A percentile compares a stretch with the other conserved stretches of the same genome.
These are phyloP conservation scores for Madurella mycetomatis DNA, from an alignment of 2,329 filamentous ascomycete genomes.

Conservation along the genomic window DNA sequence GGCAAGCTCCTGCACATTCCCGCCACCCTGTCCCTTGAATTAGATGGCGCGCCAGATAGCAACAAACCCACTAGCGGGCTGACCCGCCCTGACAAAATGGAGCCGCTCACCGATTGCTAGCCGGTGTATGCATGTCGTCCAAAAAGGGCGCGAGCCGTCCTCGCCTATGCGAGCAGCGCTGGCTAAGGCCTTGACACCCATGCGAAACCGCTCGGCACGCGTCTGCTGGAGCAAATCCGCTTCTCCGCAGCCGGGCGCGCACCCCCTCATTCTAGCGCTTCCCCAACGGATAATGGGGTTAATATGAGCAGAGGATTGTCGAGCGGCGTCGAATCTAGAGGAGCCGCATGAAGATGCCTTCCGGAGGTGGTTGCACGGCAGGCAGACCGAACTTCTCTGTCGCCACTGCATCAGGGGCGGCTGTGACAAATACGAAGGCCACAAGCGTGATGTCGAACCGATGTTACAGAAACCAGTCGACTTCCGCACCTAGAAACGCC, in stretches of 20 bases:
- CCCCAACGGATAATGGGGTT: neutral
- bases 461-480: neutral
- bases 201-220: conserved; percentile 3
- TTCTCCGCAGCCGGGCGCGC: neutral
- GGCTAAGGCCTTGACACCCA: conserved; percentile 3
- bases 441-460: neutral
- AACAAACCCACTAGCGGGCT: conserved; percentile 12
- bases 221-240: conserved; percentile 1
- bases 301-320: conserved; percentile 2
- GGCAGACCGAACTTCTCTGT: neutral
- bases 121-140: conserved; percentile 21
- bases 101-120: conserved; percentile 23
- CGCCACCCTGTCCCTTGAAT: neutral
- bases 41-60: neutral
- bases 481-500: neutral
- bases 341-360: neutral
- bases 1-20: neutral
- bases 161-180: conserved; percentile 19
- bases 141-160: conserved; percentile 15
- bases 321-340: neutral
- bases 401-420: neutral
- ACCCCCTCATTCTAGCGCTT: neutral
- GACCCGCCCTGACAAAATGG: conserved; percentile 16
- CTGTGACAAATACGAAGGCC: neutral
- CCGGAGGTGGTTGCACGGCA: conserved; percentile 13